phyloP scores from a whole-genome alignment of 768 basidiomycete species.

The Hygrocybe punicea region DNA sequence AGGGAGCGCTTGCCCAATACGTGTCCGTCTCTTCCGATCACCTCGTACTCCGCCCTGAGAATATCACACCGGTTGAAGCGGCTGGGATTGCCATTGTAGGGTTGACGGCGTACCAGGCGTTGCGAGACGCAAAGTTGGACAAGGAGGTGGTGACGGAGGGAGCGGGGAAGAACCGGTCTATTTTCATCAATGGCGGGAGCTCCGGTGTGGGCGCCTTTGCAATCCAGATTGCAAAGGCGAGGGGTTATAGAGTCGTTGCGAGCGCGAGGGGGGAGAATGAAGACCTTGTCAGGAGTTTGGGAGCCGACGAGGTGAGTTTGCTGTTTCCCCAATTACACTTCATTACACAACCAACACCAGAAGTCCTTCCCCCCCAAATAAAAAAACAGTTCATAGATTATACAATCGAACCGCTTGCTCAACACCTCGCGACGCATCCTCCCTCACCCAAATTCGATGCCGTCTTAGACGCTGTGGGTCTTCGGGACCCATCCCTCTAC shows the following conservation, averaged over 20 bases:
- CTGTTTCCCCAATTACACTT: too few species aligned
- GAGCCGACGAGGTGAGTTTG: too few species aligned
- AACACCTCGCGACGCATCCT: conserved; percentile 35
- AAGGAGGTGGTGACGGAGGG: conserved; percentile 32
- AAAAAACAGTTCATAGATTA: conserved; percentile 46
- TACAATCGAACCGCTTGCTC: conserved; percentile 38
- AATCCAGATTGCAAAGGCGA: conserved; percentile 56
- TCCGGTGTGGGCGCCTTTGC: conserved; percentile 52
- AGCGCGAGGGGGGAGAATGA: conserved; percentile 52
- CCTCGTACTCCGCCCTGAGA: too few species aligned
- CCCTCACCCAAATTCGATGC: conserved; percentile 43
- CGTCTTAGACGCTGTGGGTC: conserved; percentile 48
- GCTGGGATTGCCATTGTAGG: conserved; percentile 4
- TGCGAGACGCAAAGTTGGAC: conserved; percentile 43
- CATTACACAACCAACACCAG: too few species aligned
- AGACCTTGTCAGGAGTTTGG: conserved; percentile 33
- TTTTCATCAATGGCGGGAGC: conserved; percentile 59
- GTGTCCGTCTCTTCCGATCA: too few species aligned
- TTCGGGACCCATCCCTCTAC: conserved; percentile 40
- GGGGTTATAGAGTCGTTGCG: conserved; percentile 45
- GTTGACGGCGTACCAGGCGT: conserved; percentile 41
- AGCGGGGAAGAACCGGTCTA: too few species aligned
- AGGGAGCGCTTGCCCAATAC: too few species aligned
- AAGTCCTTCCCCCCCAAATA: conserved; percentile 28
- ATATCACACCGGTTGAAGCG: too few species aligned